Conservation (phyloP, 495 filamentous ascomycete genomes). For the Neurospora tetraspora region DNA sequence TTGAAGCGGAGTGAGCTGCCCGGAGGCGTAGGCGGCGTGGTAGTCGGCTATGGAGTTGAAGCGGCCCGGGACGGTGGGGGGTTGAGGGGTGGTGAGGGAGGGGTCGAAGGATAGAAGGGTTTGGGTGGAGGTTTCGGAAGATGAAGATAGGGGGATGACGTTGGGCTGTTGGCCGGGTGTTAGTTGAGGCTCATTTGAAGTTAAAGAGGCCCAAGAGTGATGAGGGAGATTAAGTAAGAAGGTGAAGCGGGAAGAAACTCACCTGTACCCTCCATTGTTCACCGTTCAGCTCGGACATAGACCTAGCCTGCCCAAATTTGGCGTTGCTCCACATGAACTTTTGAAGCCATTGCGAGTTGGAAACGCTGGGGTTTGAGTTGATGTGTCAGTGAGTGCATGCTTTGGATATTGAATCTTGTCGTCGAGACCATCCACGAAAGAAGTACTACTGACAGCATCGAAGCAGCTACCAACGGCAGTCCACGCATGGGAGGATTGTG, state of each 20-base stretch:
- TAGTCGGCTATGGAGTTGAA: conserved; percentile 72
- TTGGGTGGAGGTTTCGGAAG: conserved; percentile 5
- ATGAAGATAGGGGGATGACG: conserved; percentile 52
- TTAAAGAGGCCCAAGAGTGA: background rate
- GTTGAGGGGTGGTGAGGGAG: conserved; percentile 22
- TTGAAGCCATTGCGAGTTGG: conserved; percentile 15
- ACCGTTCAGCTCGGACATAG: conserved; percentile 46
- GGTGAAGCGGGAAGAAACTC: background rate
- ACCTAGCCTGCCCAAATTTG: conserved; percentile 53
- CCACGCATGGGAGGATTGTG: conserved; percentile 24
- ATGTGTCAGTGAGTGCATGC: background rate
- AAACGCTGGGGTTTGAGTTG: conserved; percentile 12
- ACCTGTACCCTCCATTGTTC: conserved; percentile 53
- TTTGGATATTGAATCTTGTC: background rate
- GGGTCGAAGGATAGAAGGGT: conserved; percentile 22
- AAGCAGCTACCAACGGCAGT: conserved; percentile 16
- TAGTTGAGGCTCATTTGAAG: background rate
- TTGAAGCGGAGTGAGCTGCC: conserved; percentile 56
- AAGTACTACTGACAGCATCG: conserved; percentile 16
- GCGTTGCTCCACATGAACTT: conserved; percentile 57
- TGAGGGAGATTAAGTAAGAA: background rate
- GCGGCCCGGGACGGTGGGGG: conserved; percentile 28
- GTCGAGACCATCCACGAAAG: background rate
- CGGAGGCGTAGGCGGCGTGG: conserved; percentile 57
- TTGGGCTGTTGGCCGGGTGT: conserved; percentile 43